phyloP scores from a whole-genome alignment of 495 filamentous ascomycete genomes.

The Hyaloscypha variabilis region DNA sequence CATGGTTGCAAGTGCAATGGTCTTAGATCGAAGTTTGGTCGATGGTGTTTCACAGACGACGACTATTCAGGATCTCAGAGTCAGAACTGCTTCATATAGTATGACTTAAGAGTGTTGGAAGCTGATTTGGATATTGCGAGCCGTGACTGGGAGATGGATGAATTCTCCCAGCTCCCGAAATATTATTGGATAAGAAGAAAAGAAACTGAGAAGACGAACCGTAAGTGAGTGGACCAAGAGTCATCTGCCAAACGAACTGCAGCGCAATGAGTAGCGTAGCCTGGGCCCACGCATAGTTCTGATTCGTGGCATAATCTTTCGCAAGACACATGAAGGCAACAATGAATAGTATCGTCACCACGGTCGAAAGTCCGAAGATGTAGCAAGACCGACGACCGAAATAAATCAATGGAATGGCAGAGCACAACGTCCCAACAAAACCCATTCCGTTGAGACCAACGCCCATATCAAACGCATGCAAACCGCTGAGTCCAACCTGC shows the following conservation, averaged over 20 bases:
- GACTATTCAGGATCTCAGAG: slow-evolving; percentile 16
- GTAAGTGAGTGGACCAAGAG: slow-evolving; percentile 59
- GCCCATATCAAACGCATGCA: slow-evolving; percentile 50
- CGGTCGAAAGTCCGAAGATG: slow-evolving; percentile 47
- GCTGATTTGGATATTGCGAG: too few species aligned
- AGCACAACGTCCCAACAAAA: slow-evolving; percentile 10
- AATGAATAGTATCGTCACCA: slow-evolving; percentile 39
- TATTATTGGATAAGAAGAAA: too few species aligned
- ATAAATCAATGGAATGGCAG: slow-evolving; percentile 16
- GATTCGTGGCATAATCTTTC: background rate
- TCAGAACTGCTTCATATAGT: too few species aligned
- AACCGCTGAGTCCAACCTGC: slow-evolving; percentile 60
- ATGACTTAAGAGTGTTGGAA: too few species aligned
- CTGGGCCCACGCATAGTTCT: slow-evolving; percentile 44
- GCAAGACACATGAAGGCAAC: slow-evolving; percentile 23
- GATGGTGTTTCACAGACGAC: slow-evolving; percentile 60
- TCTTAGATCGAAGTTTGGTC: slow-evolving; percentile 52
- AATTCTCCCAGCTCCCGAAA: too few species aligned
- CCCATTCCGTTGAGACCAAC: slow-evolving; percentile 58
- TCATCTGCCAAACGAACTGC: slow-evolving; percentile 54
- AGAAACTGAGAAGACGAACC: slow-evolving; percentile 17
- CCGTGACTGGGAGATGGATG: too few species aligned
- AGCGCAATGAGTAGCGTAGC: slow-evolving; percentile 54
- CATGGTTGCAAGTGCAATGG: slow-evolving; percentile 53
- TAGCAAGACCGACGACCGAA: slow-evolving; percentile 58